Base-by-base conservation (phyloP, 106 monocot species). In the Dendrobium chrysotoxum region DNA sequence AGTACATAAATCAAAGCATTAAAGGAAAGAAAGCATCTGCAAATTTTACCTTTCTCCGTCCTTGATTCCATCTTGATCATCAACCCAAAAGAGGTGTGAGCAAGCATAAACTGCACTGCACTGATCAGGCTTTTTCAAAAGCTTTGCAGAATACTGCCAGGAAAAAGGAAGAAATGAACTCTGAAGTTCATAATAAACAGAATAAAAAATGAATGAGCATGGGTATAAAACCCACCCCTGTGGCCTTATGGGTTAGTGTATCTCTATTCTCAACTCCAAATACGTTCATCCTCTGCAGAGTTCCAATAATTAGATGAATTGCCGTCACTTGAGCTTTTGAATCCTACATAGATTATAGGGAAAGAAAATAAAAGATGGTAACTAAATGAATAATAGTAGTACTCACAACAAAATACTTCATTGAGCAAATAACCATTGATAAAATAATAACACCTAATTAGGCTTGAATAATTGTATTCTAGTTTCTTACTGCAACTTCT, bases 261-360 rank as follows among this genome's bases (percentile, higher is more conserved):
- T 99, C 99, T 82, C 95, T 90, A 75, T 99, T 99, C 79, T 99
- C 99, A 72, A 99, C 95, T 45, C 95, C 99, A 91, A 99, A 99
- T 40, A 91, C 82, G 75, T 84, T 93, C 91, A 93, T 95, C 70
- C 95, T 82, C 81, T 95, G 99, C 77, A 99, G 88, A 77, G 95
- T 95, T 79, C 99, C 99, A 77, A 99, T 99, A 79, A 99, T 93
- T 72, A 99, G 85, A 85, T 99, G 95, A 79, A 99, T 91, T 68
- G 93, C 95, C 81, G 95, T 99, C 68, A 99, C 86, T 78, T 99
- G 99, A 64, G 95, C 95, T 81, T 93, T 99, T 30, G 99, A 99
- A 84, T 99, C 99, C 99, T 99, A 86, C 38, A 72, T 25, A 77
- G 77, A 77, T 68, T 17, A 18, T 23, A 44, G 55, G 67, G 15